Evolutionary conservation across 2,329 filamentous ascomycete species (phyloP), one percentile per base, ranked within the genome.

Genomic region (Tolypocladium ophioglossoides): DNA sequence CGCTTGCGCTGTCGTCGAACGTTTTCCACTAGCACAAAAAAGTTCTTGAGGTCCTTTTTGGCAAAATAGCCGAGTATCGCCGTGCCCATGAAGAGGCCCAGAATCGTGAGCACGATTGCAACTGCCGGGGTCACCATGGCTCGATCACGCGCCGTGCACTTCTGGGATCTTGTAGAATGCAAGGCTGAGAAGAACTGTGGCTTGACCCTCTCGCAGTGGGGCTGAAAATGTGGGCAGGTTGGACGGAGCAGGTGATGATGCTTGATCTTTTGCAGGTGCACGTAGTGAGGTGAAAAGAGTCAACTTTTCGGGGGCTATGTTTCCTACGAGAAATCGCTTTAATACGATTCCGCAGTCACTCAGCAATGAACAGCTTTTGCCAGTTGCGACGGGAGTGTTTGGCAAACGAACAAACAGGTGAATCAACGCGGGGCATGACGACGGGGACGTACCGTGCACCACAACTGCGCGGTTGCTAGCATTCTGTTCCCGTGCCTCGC

Each of bases 41-140:
- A 72, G 27, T 52, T 56, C 44, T 63, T 58, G 50, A 73, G 56
- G 40, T 62, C 55, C 40, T 54, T 57, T 34, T 66, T 66, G 55
- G 64, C 58, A 44, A 64, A 64, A 60, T 63, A 72, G 48, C 55
- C 58, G 32, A 73, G 34, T 20, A 63, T 30, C 20, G 56, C 63
- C 44, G 70, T 54, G 34, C 70, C 52, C 8, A 59, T 44, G 50
- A 70, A 58, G 32, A 74, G 55, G 12, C 61, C 56, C 12, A 72
- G 53, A 30, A 72, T 44, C 5, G 70, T 52, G 48, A 71, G 56
- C 27, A 67, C 70, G 9, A 73, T 65, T 7, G 55, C 56, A 27
- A 57, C 59, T 30, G 38, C 55, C 2, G 58, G 52, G 39, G 54
- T 52, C 40, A 53, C 41, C 54, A 59, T 61, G 39, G 51, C 49